Conservation (phyloP, 805 yeast genomes). For the Candida broadrunensis region DNA sequence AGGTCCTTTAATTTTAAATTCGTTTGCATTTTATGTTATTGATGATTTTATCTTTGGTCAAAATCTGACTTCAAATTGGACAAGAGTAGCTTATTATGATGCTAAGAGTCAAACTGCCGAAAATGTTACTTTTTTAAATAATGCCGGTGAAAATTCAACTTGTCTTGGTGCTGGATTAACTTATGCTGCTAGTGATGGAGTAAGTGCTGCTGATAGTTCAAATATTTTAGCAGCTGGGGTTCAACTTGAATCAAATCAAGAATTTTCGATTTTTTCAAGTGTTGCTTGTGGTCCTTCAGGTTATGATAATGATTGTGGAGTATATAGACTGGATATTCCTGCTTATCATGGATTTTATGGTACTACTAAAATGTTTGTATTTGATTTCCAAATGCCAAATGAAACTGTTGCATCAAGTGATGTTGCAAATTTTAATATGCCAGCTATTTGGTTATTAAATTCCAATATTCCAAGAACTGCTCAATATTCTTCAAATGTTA, state of each 20-base stretch:
- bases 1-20: slow-evolving; percentile 63
- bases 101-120: slow-evolving; percentile 45
- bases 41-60: slow-evolving; percentile 32
- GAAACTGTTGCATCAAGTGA: slow-evolving; percentile 33
- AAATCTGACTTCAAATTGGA: slow-evolving; percentile 45
- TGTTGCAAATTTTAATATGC: slow-evolving; percentile 53
- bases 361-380: slow-evolving; percentile 64
- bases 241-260: slow-evolving; percentile 54
- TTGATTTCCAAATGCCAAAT: slow-evolving; percentile 66
- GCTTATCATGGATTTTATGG: slow-evolving; percentile 74
- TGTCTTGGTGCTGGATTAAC: slow-evolving; percentile 71
- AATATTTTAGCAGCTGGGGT: slow-evolving; percentile 49
- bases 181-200: slow-evolving; percentile 60
- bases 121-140: slow-evolving; percentile 67
- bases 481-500: slow-evolving; percentile 58
- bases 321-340: slow-evolving; percentile 69
- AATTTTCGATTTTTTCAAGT: slow-evolving; percentile 59
- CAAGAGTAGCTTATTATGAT: slow-evolving; percentile 59
- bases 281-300: slow-evolving; percentile 56
- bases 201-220: slow-evolving; percentile 40
- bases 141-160: slow-evolving; percentile 55
- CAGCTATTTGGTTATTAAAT: slow-evolving; percentile 75
- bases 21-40: slow-evolving; percentile 61
- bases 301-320: slow-evolving; percentile 63
- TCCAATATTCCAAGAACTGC: slow-evolving; percentile 74